phyloP scores from a whole-genome alignment of 1,284 basidiomycete species.

The Amylostereum areolatum region DNA sequence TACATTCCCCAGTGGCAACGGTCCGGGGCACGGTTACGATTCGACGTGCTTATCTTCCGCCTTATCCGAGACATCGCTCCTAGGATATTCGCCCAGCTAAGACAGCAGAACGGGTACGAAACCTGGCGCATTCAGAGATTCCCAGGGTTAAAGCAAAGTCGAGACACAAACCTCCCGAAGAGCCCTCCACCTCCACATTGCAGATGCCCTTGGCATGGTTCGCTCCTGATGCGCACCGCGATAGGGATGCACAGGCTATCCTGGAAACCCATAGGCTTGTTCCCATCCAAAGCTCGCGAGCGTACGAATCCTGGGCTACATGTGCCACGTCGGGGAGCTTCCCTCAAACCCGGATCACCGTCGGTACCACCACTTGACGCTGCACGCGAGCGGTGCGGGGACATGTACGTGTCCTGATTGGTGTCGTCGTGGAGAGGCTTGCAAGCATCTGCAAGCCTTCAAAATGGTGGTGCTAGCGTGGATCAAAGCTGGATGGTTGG shows the following conservation, averaged over 20 bases:
- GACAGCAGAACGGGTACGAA: too few species aligned
- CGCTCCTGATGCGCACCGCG: slow-evolving; percentile 1
- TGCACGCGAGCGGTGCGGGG: slow-evolving; percentile 7
- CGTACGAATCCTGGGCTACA: slow-evolving; percentile 2
- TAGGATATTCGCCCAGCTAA: slow-evolving; percentile 13
- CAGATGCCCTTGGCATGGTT: slow-evolving; percentile 7
- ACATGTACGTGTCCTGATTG: slow-evolving; percentile 23
- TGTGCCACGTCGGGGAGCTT: slow-evolving; percentile 1
- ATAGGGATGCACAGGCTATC: slow-evolving; percentile 1
- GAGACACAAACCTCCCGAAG: too few species aligned
- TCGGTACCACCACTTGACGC: slow-evolving; percentile 8
- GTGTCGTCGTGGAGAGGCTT: slow-evolving; percentile 18
- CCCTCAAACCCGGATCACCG: background rate
- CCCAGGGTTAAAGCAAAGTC: too few species aligned
- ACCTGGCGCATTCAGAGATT: too few species aligned
- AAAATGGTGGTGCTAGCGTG: too few species aligned
- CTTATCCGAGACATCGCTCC: slow-evolving; percentile 21
- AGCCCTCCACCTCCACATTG: too few species aligned
- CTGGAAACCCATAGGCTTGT: background rate
- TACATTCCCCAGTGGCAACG: slow-evolving; percentile 21
- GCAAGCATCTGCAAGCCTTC: slow-evolving; percentile 25
- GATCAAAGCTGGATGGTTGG: too few species aligned
- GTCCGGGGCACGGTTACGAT: slow-evolving; percentile 21
- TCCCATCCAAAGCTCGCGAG: background rate
- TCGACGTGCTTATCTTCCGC: slow-evolving; percentile 23